Evolutionary conservation across 2,329 filamentous ascomycete genomes (phyloP), one percentile per base, ranked within the genome.

Genomic region (Leptodontidium sp.): DNA sequence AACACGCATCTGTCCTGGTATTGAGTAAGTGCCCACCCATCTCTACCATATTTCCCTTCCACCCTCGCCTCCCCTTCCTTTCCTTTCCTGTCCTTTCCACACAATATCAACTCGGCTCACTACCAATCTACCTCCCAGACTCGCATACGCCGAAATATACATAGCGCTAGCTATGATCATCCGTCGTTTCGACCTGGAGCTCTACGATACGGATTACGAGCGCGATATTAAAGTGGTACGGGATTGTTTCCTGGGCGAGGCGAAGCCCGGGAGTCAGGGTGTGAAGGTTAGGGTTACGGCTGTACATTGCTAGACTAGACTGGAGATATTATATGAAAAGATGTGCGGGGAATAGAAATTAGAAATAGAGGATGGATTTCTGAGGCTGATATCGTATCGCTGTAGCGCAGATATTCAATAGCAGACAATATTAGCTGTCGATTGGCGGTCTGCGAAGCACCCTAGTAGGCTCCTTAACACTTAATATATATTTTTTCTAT

Each of bases 1-100:
- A 0, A 76, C 77, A 4, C 73, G 82, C 3, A 75, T 75, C n/a
- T 84, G 82, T 68, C 75, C 83, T 4, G 82, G 82, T 14, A 72
- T 70, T 26, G 63, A 68, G 67, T 66, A 65, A 62, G 67, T 66
- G 4, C 17, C 24, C 40, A 40, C 21, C 21, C 21, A 21, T 21
- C 21, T 21, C 21, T 21, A 21, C 21, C 21, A 21, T 21, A 21
- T 21, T 1, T 21, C 21, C 21, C 21, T 21, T 21, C 21, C 21
- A 21, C 21, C 21, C 21, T 21, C 21, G 21, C 21, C 21, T 21
- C 21, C 21, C 21, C 21, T 21, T 21, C 21, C 21, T 26, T 17
- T 14, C 43, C 32, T 32, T n/a, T 29, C 21, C 4, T 2, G 15
- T 47, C n/a, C 15, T 17, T 47, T n/a, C 14, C 15, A 6, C 5